These are phyloP conservation scores for Cenchrus purpureus DNA, from an alignment of 176 grass and related monocot genomes.

Conservation along the genomic window DNA sequence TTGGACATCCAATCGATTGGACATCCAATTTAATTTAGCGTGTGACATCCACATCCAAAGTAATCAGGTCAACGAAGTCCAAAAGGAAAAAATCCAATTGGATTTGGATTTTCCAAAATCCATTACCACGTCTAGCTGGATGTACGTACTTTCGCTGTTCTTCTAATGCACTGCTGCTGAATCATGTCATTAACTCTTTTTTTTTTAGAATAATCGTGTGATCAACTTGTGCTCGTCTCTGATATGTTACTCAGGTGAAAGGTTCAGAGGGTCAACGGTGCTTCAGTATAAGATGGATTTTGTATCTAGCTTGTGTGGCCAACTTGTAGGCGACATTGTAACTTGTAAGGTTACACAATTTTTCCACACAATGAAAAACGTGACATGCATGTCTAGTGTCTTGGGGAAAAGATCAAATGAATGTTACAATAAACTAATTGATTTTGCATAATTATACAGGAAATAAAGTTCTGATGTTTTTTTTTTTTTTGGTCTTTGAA, in stretches of 20 bases:
- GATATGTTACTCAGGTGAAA: neutral
- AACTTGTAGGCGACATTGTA: neutral
- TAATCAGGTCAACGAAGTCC: too few relatives aligned
- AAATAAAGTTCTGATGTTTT: too few relatives aligned
- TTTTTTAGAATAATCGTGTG: too few relatives aligned
- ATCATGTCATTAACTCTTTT: too few relatives aligned
- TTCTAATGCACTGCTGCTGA: neutral
- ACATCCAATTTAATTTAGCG: too few relatives aligned
- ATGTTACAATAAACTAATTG: neutral
- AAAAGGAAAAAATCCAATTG: too few relatives aligned
- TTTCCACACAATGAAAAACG: neutral
- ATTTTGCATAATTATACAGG: neutral
- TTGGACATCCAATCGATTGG: too few relatives aligned
- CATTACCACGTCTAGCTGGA: too few relatives aligned
- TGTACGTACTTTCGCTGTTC: neutral
- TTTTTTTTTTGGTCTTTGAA: too few relatives aligned
- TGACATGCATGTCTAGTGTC: neutral
- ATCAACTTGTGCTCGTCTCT: neutral
- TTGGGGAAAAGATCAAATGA: neutral
- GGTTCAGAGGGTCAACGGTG: constrained; percentile 15
- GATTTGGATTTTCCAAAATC: too few relatives aligned
- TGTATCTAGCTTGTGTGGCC: neutral
- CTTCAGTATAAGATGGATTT: neutral
- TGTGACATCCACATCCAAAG: too few relatives aligned
- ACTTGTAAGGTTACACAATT: neutral